Conservation (phyloP, 75 land plant species). For the Cunninghamia lanceolata region DNA sequence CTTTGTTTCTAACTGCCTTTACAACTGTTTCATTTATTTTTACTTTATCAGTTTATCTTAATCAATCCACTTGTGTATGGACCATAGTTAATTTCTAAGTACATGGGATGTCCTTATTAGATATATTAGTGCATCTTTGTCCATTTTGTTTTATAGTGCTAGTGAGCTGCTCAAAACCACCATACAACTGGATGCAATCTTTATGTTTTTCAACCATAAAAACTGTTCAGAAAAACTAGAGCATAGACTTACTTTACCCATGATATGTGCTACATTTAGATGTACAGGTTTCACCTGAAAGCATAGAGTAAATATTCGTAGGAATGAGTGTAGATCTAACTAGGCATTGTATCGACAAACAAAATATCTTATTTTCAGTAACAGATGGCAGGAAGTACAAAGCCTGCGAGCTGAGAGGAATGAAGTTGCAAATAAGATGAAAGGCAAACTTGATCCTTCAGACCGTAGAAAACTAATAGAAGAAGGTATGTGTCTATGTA, state of each 20-base stretch:
- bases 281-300: not conserved
- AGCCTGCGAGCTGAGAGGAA: conserved; percentile 81
- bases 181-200: not conserved
- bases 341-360: not conserved
- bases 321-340: not conserved
- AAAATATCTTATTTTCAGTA: conserved; percentile 36
- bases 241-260: not conserved
- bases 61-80: too few species aligned
- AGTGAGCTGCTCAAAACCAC: not conserved
- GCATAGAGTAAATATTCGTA: not conserved
- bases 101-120: too few species aligned
- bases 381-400: conserved; percentile 89
- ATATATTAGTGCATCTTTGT: not conserved
- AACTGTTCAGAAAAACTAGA: not conserved
- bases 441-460: conserved; percentile 80
- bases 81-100: too few species aligned
- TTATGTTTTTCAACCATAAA: not conserved
- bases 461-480: conserved; percentile 74
- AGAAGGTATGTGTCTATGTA: conserved; percentile 51
- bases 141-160: not conserved
- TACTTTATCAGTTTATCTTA: too few species aligned
- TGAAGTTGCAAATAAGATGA: conserved; percentile 88
- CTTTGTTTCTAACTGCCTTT: too few species aligned
- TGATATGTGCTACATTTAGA: not conserved
- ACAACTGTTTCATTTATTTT: too few species aligned